Evolutionary conservation across 805 yeast species (phyloP).

Genomic region (Kazachstania bromeliacearum): DNA sequence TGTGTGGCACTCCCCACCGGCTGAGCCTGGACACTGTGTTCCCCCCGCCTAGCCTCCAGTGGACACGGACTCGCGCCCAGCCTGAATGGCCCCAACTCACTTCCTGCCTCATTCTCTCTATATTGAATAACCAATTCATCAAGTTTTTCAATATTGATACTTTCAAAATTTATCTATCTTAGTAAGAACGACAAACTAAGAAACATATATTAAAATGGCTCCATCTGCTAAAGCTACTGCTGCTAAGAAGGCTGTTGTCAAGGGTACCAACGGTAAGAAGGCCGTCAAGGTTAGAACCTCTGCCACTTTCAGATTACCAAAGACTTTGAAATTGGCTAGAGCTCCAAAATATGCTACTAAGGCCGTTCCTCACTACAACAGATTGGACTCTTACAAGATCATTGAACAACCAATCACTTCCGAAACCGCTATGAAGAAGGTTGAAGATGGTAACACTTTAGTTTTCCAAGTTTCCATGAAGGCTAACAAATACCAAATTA

Average conservation of each 20-base stretch:
- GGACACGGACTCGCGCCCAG: neutral
- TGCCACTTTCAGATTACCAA: constrained; percentile 94
- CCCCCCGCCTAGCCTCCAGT: neutral
- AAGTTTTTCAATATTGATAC: neutral
- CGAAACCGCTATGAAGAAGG: constrained; percentile 98
- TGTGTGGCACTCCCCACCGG: neutral
- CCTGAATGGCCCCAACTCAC: neutral
- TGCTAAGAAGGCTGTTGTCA: constrained; percentile 98
- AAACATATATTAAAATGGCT: constrained; percentile 33
- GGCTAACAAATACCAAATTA: constrained; percentile 98
- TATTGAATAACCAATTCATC: too few species aligned
- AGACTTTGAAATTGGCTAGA: constrained; percentile 90
- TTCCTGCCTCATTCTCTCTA: too few species aligned
- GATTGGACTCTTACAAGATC: constrained; percentile 92
- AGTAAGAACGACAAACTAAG: neutral
- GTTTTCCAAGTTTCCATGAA: constrained; percentile 96
- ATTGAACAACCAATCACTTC: constrained; percentile 92
- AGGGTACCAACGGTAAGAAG: constrained; percentile 91
- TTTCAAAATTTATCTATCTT: neutral
- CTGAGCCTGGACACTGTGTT: neutral
- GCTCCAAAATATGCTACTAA: constrained; percentile 91
- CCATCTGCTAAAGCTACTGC: constrained; percentile 76
- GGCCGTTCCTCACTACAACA: constrained; percentile 94
- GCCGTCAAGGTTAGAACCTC: constrained; percentile 87
- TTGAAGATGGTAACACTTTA: constrained; percentile 98